A percentile compares a stretch with the other conserved stretches of the same genome.
Conservation (phyloP, 2,329 filamentous ascomycete species). For the Xylaria sp. region DNA sequence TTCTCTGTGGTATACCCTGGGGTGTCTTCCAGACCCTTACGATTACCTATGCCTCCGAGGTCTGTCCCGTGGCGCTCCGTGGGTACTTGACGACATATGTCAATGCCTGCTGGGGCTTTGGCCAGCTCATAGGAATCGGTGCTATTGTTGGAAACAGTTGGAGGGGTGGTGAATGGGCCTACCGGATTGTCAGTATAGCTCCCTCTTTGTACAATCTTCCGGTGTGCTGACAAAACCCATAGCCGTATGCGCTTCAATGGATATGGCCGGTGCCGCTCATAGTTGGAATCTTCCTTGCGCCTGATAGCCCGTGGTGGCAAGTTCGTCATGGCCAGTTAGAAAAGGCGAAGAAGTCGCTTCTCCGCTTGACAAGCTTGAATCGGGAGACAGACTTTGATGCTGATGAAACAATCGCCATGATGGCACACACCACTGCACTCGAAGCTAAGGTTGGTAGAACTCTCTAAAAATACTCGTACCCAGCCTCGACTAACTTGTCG, state of each 20-base stretch:
- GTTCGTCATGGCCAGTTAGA: slow-evolving; percentile 68
- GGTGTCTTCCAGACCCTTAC: slow-evolving; percentile 64
- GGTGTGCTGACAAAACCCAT: slow-evolving; percentile 18
- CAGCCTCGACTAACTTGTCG: background rate
- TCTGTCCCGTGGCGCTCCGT: slow-evolving; percentile 73
- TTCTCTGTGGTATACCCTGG: slow-evolving; percentile 68
- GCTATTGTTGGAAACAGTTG: slow-evolving; percentile 72
- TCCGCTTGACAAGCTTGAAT: slow-evolving; percentile 67
- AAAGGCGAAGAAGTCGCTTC: slow-evolving; percentile 69
- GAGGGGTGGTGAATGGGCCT: slow-evolving; percentile 71
- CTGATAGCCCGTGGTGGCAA: slow-evolving; percentile 78
- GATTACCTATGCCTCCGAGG: slow-evolving; percentile 72
- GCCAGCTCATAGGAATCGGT: slow-evolving; percentile 75
- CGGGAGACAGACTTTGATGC: slow-evolving; percentile 75
- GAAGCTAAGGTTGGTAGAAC: slow-evolving; percentile 60
- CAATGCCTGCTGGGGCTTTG: slow-evolving; percentile 80
- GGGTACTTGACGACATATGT: slow-evolving; percentile 74
- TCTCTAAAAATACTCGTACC: background rate
- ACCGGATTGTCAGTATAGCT: slow-evolving; percentile 50
- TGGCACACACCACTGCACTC: slow-evolving; percentile 84
- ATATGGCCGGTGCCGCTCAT: slow-evolving; percentile 75
- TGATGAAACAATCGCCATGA: slow-evolving; percentile 88
- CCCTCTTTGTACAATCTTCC: background rate
- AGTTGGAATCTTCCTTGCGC: slow-evolving; percentile 70
- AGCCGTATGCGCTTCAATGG: slow-evolving; percentile 76